A percentile compares a stretch with the other conserved stretches of the same genome.
phyloP scores from a whole-genome alignment of 2,329 filamentous ascomycete genomes.

The Trichoderma gracile region DNA sequence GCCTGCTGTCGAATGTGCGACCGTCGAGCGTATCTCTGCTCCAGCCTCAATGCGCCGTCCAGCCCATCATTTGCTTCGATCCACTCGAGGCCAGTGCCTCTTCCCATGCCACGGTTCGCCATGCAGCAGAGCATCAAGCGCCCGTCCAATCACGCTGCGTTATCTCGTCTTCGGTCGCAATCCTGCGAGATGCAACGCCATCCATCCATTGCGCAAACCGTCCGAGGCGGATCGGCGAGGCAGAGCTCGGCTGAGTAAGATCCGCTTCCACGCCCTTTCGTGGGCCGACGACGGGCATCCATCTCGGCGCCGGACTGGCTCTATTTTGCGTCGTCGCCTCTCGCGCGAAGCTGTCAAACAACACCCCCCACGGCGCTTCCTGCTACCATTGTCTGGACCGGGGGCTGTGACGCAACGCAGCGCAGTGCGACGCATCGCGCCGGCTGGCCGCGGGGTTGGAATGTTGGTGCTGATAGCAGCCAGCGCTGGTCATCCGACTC shows the following conservation, averaged over 20 bases:
- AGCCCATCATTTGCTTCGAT: slow-evolving; percentile 13
- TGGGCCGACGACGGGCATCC: not conserved
- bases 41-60: slow-evolving; percentile 13
- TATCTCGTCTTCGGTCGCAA: slow-evolving; percentile 7
- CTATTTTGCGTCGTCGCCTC: not conserved
- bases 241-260: slow-evolving; percentile 18
- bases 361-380: slow-evolving; percentile 16
- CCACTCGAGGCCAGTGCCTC: slow-evolving; percentile 17
- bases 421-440: slow-evolving; percentile 6
- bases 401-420: slow-evolving; percentile 14
- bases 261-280: not conserved
- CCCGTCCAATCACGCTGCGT: slow-evolving; percentile 17
- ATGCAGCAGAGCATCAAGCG: slow-evolving; percentile 7
- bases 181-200: slow-evolving; percentile 6
- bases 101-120: slow-evolving; percentile 6
- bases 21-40: not conserved
- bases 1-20: slow-evolving; percentile 2
- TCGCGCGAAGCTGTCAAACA: not conserved
- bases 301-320: slow-evolving; percentile 3
- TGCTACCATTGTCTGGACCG: not conserved
- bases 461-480: slow-evolving; percentile 22
- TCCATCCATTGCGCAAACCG: slow-evolving; percentile 3
- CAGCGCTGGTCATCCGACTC: slow-evolving; percentile 25
- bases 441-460: slow-evolving; percentile 20
- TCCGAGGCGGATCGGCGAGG: slow-evolving; percentile 5